A percentile compares a stretch with the other conserved stretches of the same genome.
These are phyloP conservation scores for Plectosphaerella sp. DNA, from an alignment of 2,329 filamentous ascomycete species.

Conservation along the genomic window DNA sequence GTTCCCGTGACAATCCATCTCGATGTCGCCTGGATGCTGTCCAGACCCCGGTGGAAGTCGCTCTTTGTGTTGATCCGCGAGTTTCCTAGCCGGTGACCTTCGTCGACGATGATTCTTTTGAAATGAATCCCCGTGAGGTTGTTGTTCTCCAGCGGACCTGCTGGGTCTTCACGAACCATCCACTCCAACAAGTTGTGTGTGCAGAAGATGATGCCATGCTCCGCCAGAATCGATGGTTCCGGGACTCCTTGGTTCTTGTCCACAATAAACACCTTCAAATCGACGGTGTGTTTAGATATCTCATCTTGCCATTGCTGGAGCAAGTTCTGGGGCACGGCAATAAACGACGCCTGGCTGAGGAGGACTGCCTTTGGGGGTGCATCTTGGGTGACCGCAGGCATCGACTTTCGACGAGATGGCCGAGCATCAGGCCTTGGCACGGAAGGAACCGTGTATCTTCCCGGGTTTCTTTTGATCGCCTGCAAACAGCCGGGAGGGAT, in stretches of 20 bases:
- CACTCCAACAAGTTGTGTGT: slow-evolving; percentile 69
- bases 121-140: slow-evolving; percentile 71
- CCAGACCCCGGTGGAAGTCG: slow-evolving; percentile 45
- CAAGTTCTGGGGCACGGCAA: slow-evolving; percentile 80
- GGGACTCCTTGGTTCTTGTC: slow-evolving; percentile 54
- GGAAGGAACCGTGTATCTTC: slow-evolving; percentile 51
- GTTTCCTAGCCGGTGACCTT: slow-evolving; percentile 81
- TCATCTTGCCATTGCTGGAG: slow-evolving; percentile 81
- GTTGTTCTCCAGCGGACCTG: slow-evolving; percentile 35
- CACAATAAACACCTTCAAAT: slow-evolving; percentile 62
- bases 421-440: too few species aligned
- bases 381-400: slow-evolving; percentile 27
- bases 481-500: slow-evolving; percentile 49
- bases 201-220: slow-evolving; percentile 75
- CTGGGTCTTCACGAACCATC: slow-evolving; percentile 31
- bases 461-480: slow-evolving; percentile 53
- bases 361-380: slow-evolving; percentile 45
- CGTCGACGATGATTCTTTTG: slow-evolving; percentile 86
- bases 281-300: slow-evolving; percentile 70
- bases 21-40: slow-evolving; percentile 59
- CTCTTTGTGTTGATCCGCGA: slow-evolving; percentile 51
- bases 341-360: slow-evolving; percentile 65
- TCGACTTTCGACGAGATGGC: slow-evolving; percentile 17
- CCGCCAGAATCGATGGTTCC: slow-evolving; percentile 48
- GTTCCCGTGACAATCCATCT: slow-evolving; percentile 91